Evolutionary conservation across 164 flowering plant genomes (phyloP), one percentile per base, ranked within the genome.

Genomic region (Kalanchoe fedtschenkoi): DNA sequence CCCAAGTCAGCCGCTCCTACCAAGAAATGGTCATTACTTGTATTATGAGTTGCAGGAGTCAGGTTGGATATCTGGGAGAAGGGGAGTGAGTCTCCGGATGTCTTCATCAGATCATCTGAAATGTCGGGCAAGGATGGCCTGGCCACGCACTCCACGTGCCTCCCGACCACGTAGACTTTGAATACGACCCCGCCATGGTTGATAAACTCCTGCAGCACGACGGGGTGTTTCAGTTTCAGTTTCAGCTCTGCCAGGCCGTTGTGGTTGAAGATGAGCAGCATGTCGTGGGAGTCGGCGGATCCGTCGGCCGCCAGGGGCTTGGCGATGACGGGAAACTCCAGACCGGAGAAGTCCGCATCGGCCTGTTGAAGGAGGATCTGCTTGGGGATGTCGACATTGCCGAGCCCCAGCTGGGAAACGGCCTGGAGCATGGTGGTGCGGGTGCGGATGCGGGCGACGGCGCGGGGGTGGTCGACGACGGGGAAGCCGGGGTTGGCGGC

Each of bases 121-220:
- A 76, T 46, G 63, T 81, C 85, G 0, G 78, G 81, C 70, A 81
- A 67, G 0, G 85, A 81, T 38, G 39, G 68, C 58, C 85, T 62
- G 64, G 68, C 73, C 55, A 78, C 83, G 35, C 81, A 76, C 34
- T 51, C 41, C 16, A 73, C 72, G 29, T 73, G 65, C 17, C 65
- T 41, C 0, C 85, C 85, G 1, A 62, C 77, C 19, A 78, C 83
- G 54, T 81, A 81, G 3, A 81, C 75, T 62, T 81, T 81, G 74
- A 81, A 78, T 4, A 81, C 37, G 7, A 81, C 83, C 2, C 83
- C 85, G 11, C 85, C 81, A 30, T 81, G 85, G 65, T 81, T 81
- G 58, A 81, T 78, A 64, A 81, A 81, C 47, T 81, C 77, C 64
- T 81, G 84, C 59, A 81, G 14, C 16, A 78, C 69, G 57, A 78